Percentiles rank a stretch among this genome's conserved stretches.
Evolutionary conservation across 768 basidiomycete species (phyloP).

Genomic region (Lactarius sanguifluus): DNA sequence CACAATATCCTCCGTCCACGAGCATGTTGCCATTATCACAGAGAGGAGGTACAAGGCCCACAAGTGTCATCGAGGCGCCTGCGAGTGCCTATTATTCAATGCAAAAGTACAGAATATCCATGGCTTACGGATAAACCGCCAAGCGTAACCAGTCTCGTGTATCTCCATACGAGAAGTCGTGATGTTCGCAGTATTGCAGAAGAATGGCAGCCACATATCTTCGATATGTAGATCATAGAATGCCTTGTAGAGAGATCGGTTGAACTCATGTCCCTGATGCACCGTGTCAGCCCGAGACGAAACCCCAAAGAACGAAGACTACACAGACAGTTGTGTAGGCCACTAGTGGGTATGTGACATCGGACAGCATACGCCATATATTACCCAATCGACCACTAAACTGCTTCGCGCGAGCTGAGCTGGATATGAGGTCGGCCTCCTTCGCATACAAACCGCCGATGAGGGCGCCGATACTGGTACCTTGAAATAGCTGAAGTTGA

Average conservation of each 20-base stretch:
- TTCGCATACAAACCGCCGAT: conserved; percentile 94
- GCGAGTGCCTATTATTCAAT: conserved; percentile 1
- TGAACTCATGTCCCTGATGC: conserved; percentile 86
- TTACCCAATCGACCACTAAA: conserved; percentile 92
- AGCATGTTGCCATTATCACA: conserved; percentile 93
- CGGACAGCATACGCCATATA: conserved; percentile 90
- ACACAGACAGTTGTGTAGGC: conserved; percentile 79
- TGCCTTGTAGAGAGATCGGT: conserved; percentile 91
- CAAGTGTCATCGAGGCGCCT: conserved; percentile 97
- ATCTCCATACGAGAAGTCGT: conserved; percentile 96
- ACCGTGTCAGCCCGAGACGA: conserved; percentile 6
- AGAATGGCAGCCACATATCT: conserved; percentile 99
- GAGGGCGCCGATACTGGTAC: conserved; percentile 89
- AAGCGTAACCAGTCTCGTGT: conserved; percentile 98
- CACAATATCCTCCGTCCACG: conserved; percentile 88
- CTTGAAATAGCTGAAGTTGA: conserved; percentile 36
- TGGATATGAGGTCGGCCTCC: conserved; percentile 88
- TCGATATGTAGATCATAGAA: conserved; percentile 95
- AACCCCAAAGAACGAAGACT: conserved; percentile 11
- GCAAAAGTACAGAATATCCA: background rate
- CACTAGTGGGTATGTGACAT: conserved; percentile 90
- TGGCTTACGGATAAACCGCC: conserved; percentile 81
- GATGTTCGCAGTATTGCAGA: conserved; percentile 98
- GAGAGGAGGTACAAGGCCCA: conserved; percentile 90
- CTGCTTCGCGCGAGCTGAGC: conserved; percentile 82